Conservation (phyloP, 345 rosid species). For the Boechera retrofracta region DNA sequence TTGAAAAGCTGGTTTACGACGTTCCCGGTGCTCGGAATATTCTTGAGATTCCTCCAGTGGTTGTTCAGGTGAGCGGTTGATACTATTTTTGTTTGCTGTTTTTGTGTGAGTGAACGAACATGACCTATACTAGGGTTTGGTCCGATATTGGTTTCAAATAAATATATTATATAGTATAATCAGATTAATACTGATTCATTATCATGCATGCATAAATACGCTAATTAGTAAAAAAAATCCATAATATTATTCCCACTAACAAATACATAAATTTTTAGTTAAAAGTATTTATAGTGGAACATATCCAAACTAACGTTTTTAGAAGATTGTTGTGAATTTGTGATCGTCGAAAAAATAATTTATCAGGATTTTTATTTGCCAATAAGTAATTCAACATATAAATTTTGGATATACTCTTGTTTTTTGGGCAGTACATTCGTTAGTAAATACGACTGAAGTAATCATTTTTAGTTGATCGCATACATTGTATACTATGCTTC, state of each 20-base stretch:
- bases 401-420: neutral
- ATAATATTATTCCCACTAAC: slow-evolving; percentile 1
- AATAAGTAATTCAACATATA: neutral
- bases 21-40: slow-evolving; percentile 73
- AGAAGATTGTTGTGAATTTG: neutral
- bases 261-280: neutral
- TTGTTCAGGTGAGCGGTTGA: slow-evolving; percentile 64
- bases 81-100: slow-evolving; percentile 16
- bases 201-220: slow-evolving; percentile 4
- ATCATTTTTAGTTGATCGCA: neutral
- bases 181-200: neutral
- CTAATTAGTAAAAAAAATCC: neutral
- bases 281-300: neutral
- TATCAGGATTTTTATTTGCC: neutral
- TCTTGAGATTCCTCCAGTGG: slow-evolving; percentile 79
- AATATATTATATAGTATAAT: neutral
- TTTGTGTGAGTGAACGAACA: slow-evolving; percentile 37
- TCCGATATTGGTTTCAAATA: slow-evolving; percentile 29
- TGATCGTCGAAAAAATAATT: neutral
- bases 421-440: neutral
- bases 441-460: neutral
- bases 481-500: neutral
- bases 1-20: slow-evolving; percentile 78
- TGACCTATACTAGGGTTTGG: slow-evolving; percentile 30
- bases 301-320: neutral